Evolutionary conservation across 192 early-diverging fungal species (phyloP).

Genomic region (Rhizoclosmatium globosum): DNA sequence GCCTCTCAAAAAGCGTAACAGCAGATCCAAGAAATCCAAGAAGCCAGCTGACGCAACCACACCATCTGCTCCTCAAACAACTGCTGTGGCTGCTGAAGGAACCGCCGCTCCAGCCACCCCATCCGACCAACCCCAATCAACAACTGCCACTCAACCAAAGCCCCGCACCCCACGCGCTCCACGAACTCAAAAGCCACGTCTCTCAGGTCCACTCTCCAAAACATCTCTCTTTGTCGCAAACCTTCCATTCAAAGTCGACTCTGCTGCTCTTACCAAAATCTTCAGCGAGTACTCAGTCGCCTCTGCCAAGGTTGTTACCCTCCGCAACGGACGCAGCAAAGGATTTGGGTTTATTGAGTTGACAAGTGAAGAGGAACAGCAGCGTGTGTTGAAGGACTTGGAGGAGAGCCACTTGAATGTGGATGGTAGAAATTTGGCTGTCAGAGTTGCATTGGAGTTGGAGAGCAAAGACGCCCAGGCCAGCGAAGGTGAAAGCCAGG

Average conservation of each 20-base stretch:
- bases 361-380: conserved; percentile 77
- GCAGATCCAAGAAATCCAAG: conserved; percentile 9
- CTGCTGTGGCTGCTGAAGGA: conserved; percentile 50
- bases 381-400: conserved; percentile 71
- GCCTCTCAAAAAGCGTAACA: conserved; percentile 15
- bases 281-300: conserved; percentile 68
- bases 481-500: not conserved
- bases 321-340: conserved; percentile 77
- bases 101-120: conserved; percentile 30
- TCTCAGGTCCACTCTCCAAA: conserved; percentile 43
- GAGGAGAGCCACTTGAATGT: conserved; percentile 56
- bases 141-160: conserved; percentile 1
- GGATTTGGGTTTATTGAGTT: conserved; percentile 97
- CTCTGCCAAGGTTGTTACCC: conserved; percentile 77
- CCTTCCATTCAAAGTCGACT: conserved; percentile 62
- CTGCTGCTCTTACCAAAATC: conserved; percentile 49
- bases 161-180: conserved; percentile 31
- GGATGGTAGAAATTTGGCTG: conserved; percentile 73
- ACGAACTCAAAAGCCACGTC: conserved; percentile 3
- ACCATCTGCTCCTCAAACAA: not conserved
- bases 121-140: not conserved
- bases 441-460: conserved; percentile 63
- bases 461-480: not conserved
- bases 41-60: not conserved
- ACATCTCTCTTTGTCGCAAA: conserved; percentile 69